phyloP scores from a whole-genome alignment of 2,329 filamentous ascomycete species.

The Aspergillus hiratsukae region DNA sequence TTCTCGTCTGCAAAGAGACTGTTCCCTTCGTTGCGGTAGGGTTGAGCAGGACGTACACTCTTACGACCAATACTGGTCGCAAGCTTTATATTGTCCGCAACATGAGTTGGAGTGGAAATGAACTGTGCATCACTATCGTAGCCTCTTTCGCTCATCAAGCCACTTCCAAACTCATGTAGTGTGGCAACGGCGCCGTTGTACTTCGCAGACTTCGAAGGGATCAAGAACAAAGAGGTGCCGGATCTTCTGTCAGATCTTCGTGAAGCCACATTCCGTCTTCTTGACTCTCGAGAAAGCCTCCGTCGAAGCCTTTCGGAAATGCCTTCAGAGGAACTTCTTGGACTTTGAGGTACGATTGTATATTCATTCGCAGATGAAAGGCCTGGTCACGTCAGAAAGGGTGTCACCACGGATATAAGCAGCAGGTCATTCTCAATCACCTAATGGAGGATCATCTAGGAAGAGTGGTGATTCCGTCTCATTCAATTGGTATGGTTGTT shows the following conservation, averaged over 20 bases:
- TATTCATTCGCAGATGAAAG: constrained; percentile 8
- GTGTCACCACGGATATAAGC: not conserved
- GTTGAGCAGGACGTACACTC: constrained; percentile 6
- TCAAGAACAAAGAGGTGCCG: constrained; percentile 15
- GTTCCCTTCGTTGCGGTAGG: constrained; percentile 2
- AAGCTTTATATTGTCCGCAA: constrained; percentile 6
- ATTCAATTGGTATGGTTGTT: constrained; percentile 9
- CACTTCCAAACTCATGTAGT: constrained; percentile 26
- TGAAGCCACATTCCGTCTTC: constrained; percentile 11
- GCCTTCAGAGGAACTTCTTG: constrained; percentile 16
- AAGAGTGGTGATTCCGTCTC: not conserved
- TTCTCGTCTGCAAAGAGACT: constrained; percentile 1
- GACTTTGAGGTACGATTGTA: not conserved
- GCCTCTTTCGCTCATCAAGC: constrained; percentile 34
- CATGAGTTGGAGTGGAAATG: constrained; percentile 30
- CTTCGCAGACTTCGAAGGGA: constrained; percentile 15
- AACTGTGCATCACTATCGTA: constrained; percentile 42
- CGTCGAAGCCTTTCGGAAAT: constrained; percentile 29
- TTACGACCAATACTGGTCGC: constrained; percentile 6
- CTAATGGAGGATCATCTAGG: constrained; percentile 6
- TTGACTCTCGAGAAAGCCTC: constrained; percentile 31
- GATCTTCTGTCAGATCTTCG: constrained; percentile 11
- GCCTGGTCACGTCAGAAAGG: constrained; percentile 5
- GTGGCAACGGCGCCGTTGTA: constrained; percentile 2
- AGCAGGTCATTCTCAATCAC: constrained; percentile 6